phyloP scores from a whole-genome alignment of 2,329 filamentous ascomycete species.

The Cladosporium sphaerospermum region DNA sequence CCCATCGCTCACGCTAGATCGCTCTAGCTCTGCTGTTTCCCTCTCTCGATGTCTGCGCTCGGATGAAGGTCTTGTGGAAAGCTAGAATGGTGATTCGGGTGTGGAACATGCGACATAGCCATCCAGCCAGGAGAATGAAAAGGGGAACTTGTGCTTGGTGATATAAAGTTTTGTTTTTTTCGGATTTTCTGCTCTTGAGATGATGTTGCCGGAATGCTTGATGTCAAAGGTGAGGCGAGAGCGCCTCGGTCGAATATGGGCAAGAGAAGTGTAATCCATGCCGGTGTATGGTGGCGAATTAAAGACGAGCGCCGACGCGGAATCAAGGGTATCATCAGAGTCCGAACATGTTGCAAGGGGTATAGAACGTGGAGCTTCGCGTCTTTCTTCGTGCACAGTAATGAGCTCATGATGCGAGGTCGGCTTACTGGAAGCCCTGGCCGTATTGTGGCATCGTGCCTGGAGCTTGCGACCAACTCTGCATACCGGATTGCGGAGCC shows the following conservation, averaged over 20 bases:
- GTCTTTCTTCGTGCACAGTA: neutral
- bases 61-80: too few species aligned
- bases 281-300: neutral
- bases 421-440: constrained; percentile 23
- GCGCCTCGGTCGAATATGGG: constrained; percentile 7
- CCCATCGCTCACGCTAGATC: neutral
- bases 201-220: neutral
- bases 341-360: neutral
- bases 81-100: too few species aligned
- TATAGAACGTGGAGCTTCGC: neutral
- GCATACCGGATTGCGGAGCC: constrained; percentile 46
- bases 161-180: neutral
- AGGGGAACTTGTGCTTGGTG: too few species aligned
- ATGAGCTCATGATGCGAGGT: neutral
- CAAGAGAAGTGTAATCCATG: constrained; percentile 4
- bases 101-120: neutral
- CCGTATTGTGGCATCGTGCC: constrained; percentile 38
- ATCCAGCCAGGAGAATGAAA: neutral
- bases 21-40: neutral
- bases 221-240: neutral
- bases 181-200: neutral
- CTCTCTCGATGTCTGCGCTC: too few species aligned
- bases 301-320: constrained; percentile 7
- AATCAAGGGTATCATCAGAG: constrained; percentile 8
- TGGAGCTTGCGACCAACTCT: constrained; percentile 41